Evolutionary conservation across 1,139 yeast species (phyloP), one percentile per base, ranked within the genome.

Genomic region (Magnusiomyces tetraspermus): DNA sequence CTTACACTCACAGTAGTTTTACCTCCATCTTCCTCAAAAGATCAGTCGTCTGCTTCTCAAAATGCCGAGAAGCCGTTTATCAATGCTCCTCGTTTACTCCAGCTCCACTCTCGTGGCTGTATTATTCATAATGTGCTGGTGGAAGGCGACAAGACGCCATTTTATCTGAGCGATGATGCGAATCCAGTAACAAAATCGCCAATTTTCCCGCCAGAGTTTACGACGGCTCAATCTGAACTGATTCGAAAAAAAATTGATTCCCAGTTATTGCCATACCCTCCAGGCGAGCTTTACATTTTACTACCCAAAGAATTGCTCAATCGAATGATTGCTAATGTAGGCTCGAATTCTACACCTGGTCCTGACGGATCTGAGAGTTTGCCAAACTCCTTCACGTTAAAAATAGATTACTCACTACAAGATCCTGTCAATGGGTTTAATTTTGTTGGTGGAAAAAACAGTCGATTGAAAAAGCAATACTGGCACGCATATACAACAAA

Each of bases 401-500:
- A 77, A 54, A 80, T 94, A 31, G 83, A 78, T 55, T 94, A 85
- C 63, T 76, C 75, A 48, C 67, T 87, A 8, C 71, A 71, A 48
- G 83, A 85, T 57, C 85, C 95, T 1, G 76, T 76, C 46, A 80
- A 81, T 55, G 99, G 99, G 1, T 70, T 94, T 26, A 76, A 77
- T 53, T 94, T 92, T 65, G 77, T 83, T 38, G 85, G 88, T 22
- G 79, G 77, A 23, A 57, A 55, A 17, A 60, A 71, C 65, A 50
- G 67, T 41, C 60, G 59, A 31, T 51, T 71, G 6, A 68, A 70
- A 28, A 70, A 71, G 49, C 67, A 70, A 15, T 67, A 71, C 44
- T 89, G 97, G 95, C 95, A 86, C 63, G 95, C 87, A 1, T 89
- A 85, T 66, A 90, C 98, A 0, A 75, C 80, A 1, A 90, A 92